A percentile compares a stretch with the other conserved stretches of the same genome.
Conservation (phyloP, 306 rosid genomes). For the Glycine tomentella region DNA sequence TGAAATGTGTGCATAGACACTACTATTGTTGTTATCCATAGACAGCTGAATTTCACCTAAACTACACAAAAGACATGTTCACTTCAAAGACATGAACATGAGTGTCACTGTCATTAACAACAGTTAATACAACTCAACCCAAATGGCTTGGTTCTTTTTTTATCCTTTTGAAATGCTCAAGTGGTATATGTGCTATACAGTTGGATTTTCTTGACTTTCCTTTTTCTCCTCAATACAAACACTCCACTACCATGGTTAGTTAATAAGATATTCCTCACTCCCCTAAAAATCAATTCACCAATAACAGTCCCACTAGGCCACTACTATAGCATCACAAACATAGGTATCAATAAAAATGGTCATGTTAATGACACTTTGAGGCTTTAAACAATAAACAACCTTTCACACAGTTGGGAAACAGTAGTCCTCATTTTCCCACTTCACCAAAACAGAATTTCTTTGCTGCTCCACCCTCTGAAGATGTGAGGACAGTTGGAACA, state of each 20-base stretch:
- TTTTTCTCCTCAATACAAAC: constrained; percentile 41
- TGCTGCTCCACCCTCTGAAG: constrained; percentile 83
- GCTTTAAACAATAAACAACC: constrained; percentile 39
- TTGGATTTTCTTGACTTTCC: constrained; percentile 32
- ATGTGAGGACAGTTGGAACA: constrained; percentile 78
- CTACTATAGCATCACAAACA: constrained; percentile 12
- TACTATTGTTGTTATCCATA: not conserved
- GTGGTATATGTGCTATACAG: constrained; percentile 42
- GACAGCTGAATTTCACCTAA: not conserved
- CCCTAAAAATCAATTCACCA: not conserved
- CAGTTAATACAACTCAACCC: constrained; percentile 38
- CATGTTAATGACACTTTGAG: constrained; percentile 45
- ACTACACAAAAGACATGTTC: constrained; percentile 1
- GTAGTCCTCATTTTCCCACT: constrained; percentile 59
- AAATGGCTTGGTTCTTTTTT: constrained; percentile 13
- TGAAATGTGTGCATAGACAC: not conserved
- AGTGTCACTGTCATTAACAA: constrained; percentile 23
- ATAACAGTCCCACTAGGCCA: constrained; percentile 16
- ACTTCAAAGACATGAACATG: not conserved
- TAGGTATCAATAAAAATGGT: constrained; percentile 29
- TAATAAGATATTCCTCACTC: not conserved
- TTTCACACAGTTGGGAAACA: constrained; percentile 56
- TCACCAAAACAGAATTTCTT: constrained; percentile 60
- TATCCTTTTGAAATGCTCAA: constrained; percentile 3
- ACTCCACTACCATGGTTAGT: constrained; percentile 30